These are phyloP conservation scores for Aspergillus egyptiacus DNA, from an alignment of 495 filamentous ascomycete species.

Conservation along the genomic window DNA sequence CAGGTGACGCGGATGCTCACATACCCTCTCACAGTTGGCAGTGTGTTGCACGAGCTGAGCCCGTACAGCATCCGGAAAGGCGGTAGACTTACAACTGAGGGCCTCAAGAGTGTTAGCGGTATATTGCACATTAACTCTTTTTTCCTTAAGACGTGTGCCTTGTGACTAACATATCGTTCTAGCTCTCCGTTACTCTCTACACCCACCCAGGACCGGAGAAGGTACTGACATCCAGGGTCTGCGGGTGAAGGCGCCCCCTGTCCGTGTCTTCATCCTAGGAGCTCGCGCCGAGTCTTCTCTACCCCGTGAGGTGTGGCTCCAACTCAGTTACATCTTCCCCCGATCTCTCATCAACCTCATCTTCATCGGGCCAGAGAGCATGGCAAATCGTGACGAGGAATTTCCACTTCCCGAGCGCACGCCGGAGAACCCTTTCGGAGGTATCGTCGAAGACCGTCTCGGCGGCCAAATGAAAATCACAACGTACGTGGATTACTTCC, in stretches of 20 bases:
- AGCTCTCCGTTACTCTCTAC: slow-evolving; percentile 90
- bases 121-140: slow-evolving; percentile 27
- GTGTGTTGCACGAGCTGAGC: slow-evolving; percentile 86
- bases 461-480: slow-evolving; percentile 85
- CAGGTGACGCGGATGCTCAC: slow-evolving; percentile 90
- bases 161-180: slow-evolving; percentile 12
- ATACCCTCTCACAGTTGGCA: slow-evolving; percentile 86
- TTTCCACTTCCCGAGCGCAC: slow-evolving; percentile 84
- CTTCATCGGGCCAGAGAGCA: slow-evolving; percentile 94
- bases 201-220: slow-evolving; percentile 75
- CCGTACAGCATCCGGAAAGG: slow-evolving; percentile 73
- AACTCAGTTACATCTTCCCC: slow-evolving; percentile 87
- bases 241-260: slow-evolving; percentile 73
- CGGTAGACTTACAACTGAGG: slow-evolving; percentile 74
- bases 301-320: slow-evolving; percentile 88
- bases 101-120: slow-evolving; percentile 89
- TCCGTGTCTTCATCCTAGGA: slow-evolving; percentile 89
- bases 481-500: slow-evolving; percentile 97
- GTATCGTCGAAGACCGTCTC: slow-evolving; percentile 82
- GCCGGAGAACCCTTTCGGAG: slow-evolving; percentile 81
- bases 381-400: slow-evolving; percentile 82
- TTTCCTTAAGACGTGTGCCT: not conserved
- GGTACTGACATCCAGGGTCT: slow-evolving; percentile 70
- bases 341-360: slow-evolving; percentile 66
- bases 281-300: slow-evolving; percentile 95